Evolutionary conservation across 371 early-diverging fungal genomes (phyloP), one percentile per base, ranked within the genome.

Genomic region (Choanephora cucurbitarum): DNA sequence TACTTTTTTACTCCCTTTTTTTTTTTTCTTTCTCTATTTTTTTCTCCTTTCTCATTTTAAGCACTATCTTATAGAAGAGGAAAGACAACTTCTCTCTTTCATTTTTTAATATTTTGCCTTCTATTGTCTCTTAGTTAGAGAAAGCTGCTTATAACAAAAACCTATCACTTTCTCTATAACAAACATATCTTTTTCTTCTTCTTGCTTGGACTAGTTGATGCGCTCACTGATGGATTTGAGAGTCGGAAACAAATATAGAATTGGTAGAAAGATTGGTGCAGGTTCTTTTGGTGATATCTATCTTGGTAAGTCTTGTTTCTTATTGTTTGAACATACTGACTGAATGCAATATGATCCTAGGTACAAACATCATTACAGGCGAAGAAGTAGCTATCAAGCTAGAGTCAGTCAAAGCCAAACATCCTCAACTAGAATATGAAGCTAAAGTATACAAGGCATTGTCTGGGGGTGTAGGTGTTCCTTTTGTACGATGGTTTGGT

Each of bases 241-340:
- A 75, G 84, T 95, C 49, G 98, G 92, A 61, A 91, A 92, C 81
- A 96, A 95, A 75, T 98, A 93, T 84, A 80, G 92, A 59, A 82
- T 99, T 60, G 94, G 95, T 45, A 85, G 94, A 52, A 98, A 98
- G 83, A 96, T 99, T 72, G 99, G 99, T 44, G 90, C 94, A 40
- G 99, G 99, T 57, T 94, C 96, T 21, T 99, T 99, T 87, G 99
- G 99, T 43, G 99, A 99, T 69, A 98, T 99, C 65, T 99, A 95
- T 76, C 87, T 97, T 48, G 96, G 95, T 91, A 82, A 67, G 73
- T 44, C n/a, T n/a, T n/a, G n/a, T n/a, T n/a, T n/a, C n/a, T n/a
- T n/a, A n/a, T n/a, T n/a, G n/a, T n/a, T n/a, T n/a, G n/a, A n/a
- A n/a, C n/a, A n/a, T n/a, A n/a, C n/a, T n/a, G n/a, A n/a, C n/a